Evolutionary conservation across 73 alveolate genomes (phyloP), one percentile per base, ranked within the genome.

Genomic region (Uronychia binucleata): DNA sequence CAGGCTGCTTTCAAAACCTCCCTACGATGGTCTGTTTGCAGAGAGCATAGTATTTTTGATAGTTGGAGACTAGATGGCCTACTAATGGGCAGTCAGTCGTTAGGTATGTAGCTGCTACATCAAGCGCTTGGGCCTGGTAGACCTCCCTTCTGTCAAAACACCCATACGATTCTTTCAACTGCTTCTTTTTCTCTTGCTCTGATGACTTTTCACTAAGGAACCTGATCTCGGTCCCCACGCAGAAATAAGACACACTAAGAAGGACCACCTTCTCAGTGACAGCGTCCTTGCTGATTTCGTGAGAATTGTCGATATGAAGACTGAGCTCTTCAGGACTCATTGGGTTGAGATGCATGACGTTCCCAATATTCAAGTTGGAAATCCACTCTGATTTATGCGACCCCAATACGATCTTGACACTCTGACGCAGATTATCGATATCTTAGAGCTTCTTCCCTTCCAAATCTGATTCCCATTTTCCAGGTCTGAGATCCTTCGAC

Each of bases 251-350:
- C 0, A 85, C 91, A 19, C 86, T 80, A 28, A 85, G 77, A 77
- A 77, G 84, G 33, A 93, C 92, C 58, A 93, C 92, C 86, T 93
- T 93, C 80, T 93, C 97, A 29, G 85, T 83, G 60, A 93, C 84
- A 0, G 97, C 91, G 74, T 93, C 97, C 81, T 93, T 85, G 59
- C 86, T 79, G 83, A 93, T 79, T 82, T 93, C 97, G 89, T 93
- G 93, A 82, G 87, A 85, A 1, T 93, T 88, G 33, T 89, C 94
- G 31, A 91, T 86, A 67, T 90, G 88, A 58, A 88, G 82, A 77
- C 90, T 93, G 46, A 93, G 81, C 82, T 93, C 97, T 33, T 89
- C 94, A 77, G 92, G 80, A 67, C 85, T 90, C 88, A 93, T 83
- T 28, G 95, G 93, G n/a, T 91, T 88, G 57, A 93, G 79, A 84